Base-by-base conservation (phyloP, 495 filamentous ascomycete species). In the Penicillium argentinense region DNA sequence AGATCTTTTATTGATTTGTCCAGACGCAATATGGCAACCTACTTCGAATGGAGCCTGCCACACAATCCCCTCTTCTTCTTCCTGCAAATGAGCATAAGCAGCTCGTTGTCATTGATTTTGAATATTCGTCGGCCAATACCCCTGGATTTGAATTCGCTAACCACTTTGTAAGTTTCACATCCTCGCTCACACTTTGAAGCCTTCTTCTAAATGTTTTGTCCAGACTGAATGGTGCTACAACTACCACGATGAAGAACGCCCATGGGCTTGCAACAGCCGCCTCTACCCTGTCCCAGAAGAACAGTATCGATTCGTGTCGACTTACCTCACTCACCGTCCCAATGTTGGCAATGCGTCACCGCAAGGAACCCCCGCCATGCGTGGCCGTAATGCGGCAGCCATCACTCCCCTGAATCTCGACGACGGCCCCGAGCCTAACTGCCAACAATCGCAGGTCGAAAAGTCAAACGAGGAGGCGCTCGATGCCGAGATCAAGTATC, bases 21-120 rank as follows among this genome's bases (percentile, higher is more conserved):
- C 45, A 96, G 88, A 96, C 93, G 18, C 93, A 99, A 84, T 97
- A 97, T 61, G 93, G 93, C 42, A 99, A 99, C 59, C 88, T 99
- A 39, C 82, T 99, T 21, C 86, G 93, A n/a, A 74, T 97, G 55
- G 79, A 86, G 36, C 91, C 95, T 4, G 78, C 80, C 39, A 84
- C 86, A 32, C 80, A 95, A 53, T 97, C 91, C 0, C 95, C 95
- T 2, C 78, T 97, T 16, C 82, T 97, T 6, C 78, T 88, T 24
- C 95, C 93, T 1, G 80, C 84, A 28, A 95, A 96, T 60, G 82
- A 91, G 53, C 93, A 99, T 69, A 96, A 91, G 64, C 91, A 92
- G 60, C 80, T 99, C 4, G 75, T 96, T 2, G 93, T 99, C 42
- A 99, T 99, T 57, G 93, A 99, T 67, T 99, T 99, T 56, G 93